phyloP scores from a whole-genome alignment of 1,284 basidiomycete species.

The Peniophora sp. region DNA sequence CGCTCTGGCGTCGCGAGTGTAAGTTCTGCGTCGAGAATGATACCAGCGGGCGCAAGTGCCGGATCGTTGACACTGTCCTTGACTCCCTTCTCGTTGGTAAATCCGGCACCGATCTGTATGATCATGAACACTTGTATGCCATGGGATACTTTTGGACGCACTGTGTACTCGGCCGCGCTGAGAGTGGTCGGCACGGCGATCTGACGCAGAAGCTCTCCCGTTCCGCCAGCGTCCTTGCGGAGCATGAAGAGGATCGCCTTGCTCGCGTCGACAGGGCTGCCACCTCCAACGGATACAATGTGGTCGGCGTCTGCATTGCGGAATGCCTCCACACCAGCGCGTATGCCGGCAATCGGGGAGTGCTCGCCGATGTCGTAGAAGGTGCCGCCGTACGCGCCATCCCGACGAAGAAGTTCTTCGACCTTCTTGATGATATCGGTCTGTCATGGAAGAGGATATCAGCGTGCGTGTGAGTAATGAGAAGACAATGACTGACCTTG shows the following conservation, averaged over 20 bases:
- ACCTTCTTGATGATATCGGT: slow-evolving; percentile 58
- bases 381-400: slow-evolving; percentile 52
- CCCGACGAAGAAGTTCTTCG: slow-evolving; percentile 47
- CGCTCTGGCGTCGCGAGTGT: slow-evolving; percentile 68
- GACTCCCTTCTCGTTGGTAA: slow-evolving; percentile 61
- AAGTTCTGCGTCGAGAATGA: slow-evolving; percentile 75
- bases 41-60: slow-evolving; percentile 55
- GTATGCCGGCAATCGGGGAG: slow-evolving; percentile 63
- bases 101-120: slow-evolving; percentile 57
- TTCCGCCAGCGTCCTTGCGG: slow-evolving; percentile 44
- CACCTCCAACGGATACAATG: slow-evolving; percentile 71
- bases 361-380: slow-evolving; percentile 76
- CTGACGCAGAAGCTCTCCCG: slow-evolving; percentile 29
- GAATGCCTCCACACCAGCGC: slow-evolving; percentile 52
- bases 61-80: slow-evolving; percentile 52
- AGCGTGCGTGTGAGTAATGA: background rate
- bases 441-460: slow-evolving; percentile 24
- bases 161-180: slow-evolving; percentile 73
- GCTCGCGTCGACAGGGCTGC: slow-evolving; percentile 72
- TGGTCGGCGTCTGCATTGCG: slow-evolving; percentile 52
- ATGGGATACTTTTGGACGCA: no score
- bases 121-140: no score
- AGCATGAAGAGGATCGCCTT: slow-evolving; percentile 62
- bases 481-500: slow-evolving; percentile 35
- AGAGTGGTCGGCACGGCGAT: slow-evolving; percentile 80